Conservation (phyloP, 2,329 filamentous ascomycete species). For the Colletotrichum caudatum region DNA sequence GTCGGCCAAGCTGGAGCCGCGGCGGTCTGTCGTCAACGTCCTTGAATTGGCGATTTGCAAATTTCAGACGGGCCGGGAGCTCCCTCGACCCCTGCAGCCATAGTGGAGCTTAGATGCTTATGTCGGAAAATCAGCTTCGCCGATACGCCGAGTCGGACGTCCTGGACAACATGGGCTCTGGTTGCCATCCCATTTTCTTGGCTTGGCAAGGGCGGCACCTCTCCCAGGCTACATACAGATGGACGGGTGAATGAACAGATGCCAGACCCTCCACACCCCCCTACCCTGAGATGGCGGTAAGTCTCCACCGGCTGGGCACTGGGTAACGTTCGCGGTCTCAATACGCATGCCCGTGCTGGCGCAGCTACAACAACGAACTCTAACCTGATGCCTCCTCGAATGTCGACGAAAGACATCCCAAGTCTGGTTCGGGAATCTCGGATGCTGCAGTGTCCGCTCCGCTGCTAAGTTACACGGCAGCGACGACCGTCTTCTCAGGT, state of each 20-base stretch:
- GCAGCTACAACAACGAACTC: conserved; percentile 8
- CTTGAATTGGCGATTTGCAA: conserved; percentile 40
- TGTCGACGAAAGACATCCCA: neutral
- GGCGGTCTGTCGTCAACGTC: conserved; percentile 30
- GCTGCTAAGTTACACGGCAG: conserved; percentile 1
- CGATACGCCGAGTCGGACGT: neutral
- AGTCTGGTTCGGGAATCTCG: neutral
- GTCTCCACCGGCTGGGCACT: conserved; percentile 17
- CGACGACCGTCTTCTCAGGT: conserved; percentile 4
- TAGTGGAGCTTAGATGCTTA: neutral
- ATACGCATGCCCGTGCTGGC: conserved; percentile 12
- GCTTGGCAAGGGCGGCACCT: conserved; percentile 12
- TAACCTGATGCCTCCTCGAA: conserved; percentile 6
- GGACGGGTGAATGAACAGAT: conserved; percentile 21
- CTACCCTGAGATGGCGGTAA: conserved; percentile 32
- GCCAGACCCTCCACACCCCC: conserved; percentile 19
- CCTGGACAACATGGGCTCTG: conserved; percentile 1
- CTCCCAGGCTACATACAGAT: too few species aligned
- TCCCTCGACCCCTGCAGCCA: conserved; percentile 34
- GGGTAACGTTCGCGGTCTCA: conserved; percentile 11
- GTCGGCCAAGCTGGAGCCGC: conserved; percentile 26
- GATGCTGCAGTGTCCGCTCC: conserved; percentile 4
- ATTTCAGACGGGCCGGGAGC: conserved; percentile 38
- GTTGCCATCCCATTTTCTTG: conserved; percentile 20
- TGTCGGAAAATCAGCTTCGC: conserved; percentile 21